Evolutionary conservation across 148 eudicot species (phyloP).

Genomic region (Gaultheria prostrata): DNA sequence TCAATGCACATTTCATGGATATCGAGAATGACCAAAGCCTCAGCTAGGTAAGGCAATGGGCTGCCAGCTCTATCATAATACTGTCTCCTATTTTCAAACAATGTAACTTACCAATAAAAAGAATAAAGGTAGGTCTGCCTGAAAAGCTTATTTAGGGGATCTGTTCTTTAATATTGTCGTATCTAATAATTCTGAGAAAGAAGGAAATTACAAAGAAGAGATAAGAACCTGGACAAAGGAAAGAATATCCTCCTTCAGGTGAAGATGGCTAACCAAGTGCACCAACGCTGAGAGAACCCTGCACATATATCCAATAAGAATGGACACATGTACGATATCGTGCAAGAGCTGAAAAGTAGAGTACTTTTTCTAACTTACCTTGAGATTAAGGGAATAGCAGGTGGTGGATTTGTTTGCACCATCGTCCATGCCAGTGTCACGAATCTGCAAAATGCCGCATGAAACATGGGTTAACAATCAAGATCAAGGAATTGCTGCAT

Average conservation of each 20-base stretch:
- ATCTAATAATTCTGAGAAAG: neutral
- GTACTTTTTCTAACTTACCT: slow-evolving; percentile 36
- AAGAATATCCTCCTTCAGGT: slow-evolving; percentile 51
- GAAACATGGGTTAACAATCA: slow-evolving; percentile 11
- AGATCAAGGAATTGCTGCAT: neutral
- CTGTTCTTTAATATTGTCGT: neutral
- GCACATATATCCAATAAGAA: slow-evolving; percentile 27
- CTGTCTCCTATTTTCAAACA: neutral
- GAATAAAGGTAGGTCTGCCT: neutral
- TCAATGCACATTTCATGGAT: too few relatives aligned
- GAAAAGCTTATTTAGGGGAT: neutral
- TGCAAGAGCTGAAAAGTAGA: neutral
- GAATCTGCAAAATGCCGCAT: slow-evolving; percentile 38
- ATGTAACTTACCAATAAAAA: neutral
- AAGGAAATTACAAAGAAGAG: neutral
- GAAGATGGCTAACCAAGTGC: slow-evolving; percentile 47
- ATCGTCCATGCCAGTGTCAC: slow-evolving; percentile 38
- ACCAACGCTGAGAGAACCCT: slow-evolving; percentile 56
- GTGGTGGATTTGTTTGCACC: slow-evolving; percentile 24
- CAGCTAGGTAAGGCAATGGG: neutral
- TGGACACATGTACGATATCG: neutral
- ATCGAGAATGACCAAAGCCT: neutral
- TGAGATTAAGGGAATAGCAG: slow-evolving; percentile 25
- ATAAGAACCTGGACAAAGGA: slow-evolving; percentile 47
- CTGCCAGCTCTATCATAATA: neutral